A percentile compares a stretch with the other conserved stretches of the same genome.
These are phyloP conservation scores for Dothiorella sarmentorum DNA, from an alignment of 2,329 filamentous ascomycete species.

Conservation along the genomic window DNA sequence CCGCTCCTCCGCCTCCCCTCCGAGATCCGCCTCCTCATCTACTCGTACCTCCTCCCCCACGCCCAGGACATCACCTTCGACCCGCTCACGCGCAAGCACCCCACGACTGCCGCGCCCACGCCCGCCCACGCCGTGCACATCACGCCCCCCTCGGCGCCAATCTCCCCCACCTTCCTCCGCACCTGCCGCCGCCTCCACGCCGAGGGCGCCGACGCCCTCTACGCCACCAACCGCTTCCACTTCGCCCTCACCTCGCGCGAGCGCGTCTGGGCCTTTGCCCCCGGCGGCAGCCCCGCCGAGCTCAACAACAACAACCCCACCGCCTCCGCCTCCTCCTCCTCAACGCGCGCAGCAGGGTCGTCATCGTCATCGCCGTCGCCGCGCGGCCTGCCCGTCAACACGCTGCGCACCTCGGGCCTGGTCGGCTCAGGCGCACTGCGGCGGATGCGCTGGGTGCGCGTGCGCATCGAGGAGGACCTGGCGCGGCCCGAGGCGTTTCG, in stretches of 20 bases:
- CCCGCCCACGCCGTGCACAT: constrained; percentile 5
- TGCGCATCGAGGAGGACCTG: constrained; percentile 15
- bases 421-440: background rate
- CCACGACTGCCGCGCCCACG: background rate
- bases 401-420: background rate
- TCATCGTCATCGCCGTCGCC: constrained; percentile 2
- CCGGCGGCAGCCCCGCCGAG: background rate
- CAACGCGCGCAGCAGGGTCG: background rate
- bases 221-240: constrained; percentile 23
- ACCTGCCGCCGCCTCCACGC: constrained; percentile 22
- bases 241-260: constrained; percentile 13
- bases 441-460: constrained; percentile 3
- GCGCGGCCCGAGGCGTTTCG: constrained; percentile 4
- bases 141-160: background rate
- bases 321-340: too few relatives aligned
- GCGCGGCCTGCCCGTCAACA: constrained; percentile 16
- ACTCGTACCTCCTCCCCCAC: constrained; percentile 17
- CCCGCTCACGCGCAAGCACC: constrained; percentile 3
- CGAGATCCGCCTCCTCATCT: constrained; percentile 17
- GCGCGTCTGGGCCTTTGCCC: constrained; percentile 3
- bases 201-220: constrained; percentile 22
- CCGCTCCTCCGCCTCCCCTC: constrained; percentile 15
- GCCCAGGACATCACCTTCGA: constrained; percentile 15
- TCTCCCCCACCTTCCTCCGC: constrained; percentile 15
- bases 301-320: background rate